Evolutionary conservation across 148 eudicot species (phyloP).

Genomic region (Rhododendron henanense): DNA sequence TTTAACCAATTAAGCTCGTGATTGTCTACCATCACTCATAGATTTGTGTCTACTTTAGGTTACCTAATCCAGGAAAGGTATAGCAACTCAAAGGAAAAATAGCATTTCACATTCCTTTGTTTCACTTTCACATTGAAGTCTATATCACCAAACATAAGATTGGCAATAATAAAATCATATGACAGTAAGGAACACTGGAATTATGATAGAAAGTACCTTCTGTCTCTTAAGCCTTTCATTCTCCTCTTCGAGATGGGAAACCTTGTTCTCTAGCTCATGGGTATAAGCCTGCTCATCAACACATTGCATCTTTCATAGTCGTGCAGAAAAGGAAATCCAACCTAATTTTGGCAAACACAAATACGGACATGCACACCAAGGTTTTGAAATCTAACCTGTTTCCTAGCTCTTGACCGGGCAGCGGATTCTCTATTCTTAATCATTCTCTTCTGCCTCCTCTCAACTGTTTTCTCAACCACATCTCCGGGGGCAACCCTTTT

Average conservation of each 20-base stretch:
- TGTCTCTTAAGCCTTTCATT: conserved; percentile 74
- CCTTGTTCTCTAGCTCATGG: conserved; percentile 89
- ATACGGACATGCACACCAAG: not conserved
- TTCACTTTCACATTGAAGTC: not conserved
- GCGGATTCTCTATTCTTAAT: conserved; percentile 97
- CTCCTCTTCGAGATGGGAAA: conserved; percentile 86
- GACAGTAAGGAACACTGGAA: not conserved
- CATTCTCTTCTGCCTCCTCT: conserved; percentile 97
- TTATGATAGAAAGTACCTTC: conserved; percentile 41
- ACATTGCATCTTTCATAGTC: conserved; percentile 4
- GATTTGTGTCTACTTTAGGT: not conserved
- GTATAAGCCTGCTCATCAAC: conserved; percentile 77
- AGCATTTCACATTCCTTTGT: not conserved
- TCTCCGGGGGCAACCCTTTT: conserved; percentile 71
- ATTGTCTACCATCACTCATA: not conserved
- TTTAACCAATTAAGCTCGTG: not conserved
- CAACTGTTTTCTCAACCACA: conserved; percentile 79
- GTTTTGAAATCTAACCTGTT: conserved; percentile 53
- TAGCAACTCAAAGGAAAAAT: not conserved
- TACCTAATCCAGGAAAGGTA: not conserved
- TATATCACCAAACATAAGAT: not conserved
- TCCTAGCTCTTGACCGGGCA: conserved; percentile 94
- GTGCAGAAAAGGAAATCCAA: not conserved
- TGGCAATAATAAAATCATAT: not conserved
- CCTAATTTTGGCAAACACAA: not conserved